A percentile compares a stretch with the other conserved stretches of the same genome.
Conservation (phyloP, 2,329 filamentous ascomycete species). For the Xylariales sp. region DNA sequence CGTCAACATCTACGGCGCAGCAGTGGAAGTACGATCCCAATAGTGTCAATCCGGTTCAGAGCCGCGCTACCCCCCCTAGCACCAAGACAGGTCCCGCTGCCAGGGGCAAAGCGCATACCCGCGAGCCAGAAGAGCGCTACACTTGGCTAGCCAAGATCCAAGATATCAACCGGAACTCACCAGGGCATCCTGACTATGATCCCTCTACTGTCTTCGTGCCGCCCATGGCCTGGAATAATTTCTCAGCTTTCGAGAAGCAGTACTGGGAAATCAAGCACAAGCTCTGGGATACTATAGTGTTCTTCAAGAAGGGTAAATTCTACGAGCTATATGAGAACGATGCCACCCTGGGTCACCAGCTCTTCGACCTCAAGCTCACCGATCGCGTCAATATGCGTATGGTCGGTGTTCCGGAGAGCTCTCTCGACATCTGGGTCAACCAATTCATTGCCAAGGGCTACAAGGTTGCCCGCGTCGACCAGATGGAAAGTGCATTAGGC, state of each 20-base stretch:
- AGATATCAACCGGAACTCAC: slow-evolving; percentile 78
- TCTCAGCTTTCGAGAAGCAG: slow-evolving; percentile 94
- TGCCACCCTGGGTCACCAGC: slow-evolving; percentile 89
- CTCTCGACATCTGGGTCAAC: slow-evolving; percentile 94
- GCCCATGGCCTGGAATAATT: slow-evolving; percentile 70
- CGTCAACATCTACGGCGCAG: slow-evolving; percentile 67
- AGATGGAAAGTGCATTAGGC: slow-evolving; percentile 90
- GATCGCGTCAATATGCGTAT: slow-evolving; percentile 99
- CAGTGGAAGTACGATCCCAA: slow-evolving; percentile 71
- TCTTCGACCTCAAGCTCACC: slow-evolving; percentile 96
- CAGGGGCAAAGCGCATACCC: slow-evolving; percentile 70
- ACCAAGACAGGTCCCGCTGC: slow-evolving; percentile 25
- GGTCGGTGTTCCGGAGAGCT: slow-evolving; percentile 95
- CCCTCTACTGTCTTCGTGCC: slow-evolving; percentile 89
- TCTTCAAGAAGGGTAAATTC: slow-evolving; percentile 99
- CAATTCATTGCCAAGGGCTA: slow-evolving; percentile 97
- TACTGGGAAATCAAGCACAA: slow-evolving; percentile 99
- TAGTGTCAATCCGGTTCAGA: slow-evolving; percentile 30
- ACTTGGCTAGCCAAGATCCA: slow-evolving; percentile 82
- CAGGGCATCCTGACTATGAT: slow-evolving; percentile 83
- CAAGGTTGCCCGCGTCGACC: slow-evolving; percentile 95
- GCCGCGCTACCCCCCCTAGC: slow-evolving; percentile 14
- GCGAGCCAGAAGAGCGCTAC: slow-evolving; percentile 82
- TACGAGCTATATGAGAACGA: slow-evolving; percentile 98
- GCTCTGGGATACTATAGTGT: slow-evolving; percentile 94